Evolutionary conservation across 768 basidiomycete species (phyloP).

Genomic region (Auricularia sp.): DNA sequence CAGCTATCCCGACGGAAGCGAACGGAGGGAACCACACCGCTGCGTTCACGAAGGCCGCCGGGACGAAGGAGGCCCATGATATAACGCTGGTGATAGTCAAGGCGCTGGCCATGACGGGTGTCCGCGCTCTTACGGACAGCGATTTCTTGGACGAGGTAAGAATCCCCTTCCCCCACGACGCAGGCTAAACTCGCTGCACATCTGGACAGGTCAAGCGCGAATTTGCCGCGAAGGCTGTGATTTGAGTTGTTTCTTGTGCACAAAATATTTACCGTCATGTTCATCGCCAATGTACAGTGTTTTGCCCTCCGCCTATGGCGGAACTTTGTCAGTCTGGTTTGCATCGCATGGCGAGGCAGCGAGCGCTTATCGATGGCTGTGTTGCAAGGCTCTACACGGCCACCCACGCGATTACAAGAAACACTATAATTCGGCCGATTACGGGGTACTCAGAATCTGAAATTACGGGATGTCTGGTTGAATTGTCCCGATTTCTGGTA

Average conservation of each 20-base stretch:
- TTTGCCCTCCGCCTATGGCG: too few species aligned
- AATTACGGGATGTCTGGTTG: too few species aligned
- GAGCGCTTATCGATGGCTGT: too few species aligned
- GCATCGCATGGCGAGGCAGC: too few species aligned
- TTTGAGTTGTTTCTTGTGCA: neutral
- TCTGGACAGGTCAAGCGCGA: neutral
- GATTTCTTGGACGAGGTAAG: slow-evolving; percentile 47
- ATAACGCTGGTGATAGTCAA: slow-evolving; percentile 47
- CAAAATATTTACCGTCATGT: too few species aligned
- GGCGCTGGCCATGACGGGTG: slow-evolving; percentile 50
- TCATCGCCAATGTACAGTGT: too few species aligned
- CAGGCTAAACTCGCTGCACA: neutral
- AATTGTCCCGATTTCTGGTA: too few species aligned
- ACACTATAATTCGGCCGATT: too few species aligned
- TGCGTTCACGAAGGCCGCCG: slow-evolving; percentile 51
- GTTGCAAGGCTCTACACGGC: too few species aligned
- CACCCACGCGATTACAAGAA: too few species aligned
- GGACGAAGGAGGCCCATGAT: slow-evolving; percentile 50
- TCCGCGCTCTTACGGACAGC: slow-evolving; percentile 47
- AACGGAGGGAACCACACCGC: slow-evolving; percentile 70
- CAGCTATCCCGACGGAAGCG: slow-evolving; percentile 63
- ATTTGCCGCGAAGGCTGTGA: neutral
- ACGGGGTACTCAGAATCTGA: too few species aligned
- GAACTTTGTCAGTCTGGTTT: too few species aligned
- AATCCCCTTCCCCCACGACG: neutral